Evolutionary conservation across 176 grass and related monocot species (phyloP).

Genomic region (Cocos nucifera): DNA sequence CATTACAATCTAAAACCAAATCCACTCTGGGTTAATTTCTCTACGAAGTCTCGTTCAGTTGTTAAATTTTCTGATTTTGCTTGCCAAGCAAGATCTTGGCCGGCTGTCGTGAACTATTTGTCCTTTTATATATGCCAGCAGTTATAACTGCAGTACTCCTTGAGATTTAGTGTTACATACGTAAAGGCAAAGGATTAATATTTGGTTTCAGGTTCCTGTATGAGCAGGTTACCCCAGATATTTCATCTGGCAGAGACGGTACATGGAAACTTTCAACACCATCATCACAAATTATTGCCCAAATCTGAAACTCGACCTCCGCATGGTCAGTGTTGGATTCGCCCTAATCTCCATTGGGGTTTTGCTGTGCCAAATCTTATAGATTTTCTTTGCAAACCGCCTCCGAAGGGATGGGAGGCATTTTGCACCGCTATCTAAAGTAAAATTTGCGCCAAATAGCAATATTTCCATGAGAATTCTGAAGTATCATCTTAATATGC

Average conservation of each 20-base stretch:
- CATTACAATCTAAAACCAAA: too few species aligned
- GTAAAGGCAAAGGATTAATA: too few species aligned
- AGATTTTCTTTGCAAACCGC: conserved; percentile 69
- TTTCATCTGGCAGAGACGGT: conserved; percentile 56
- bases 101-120: too few species aligned
- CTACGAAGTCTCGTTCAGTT: too few species aligned
- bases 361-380: conserved; percentile 46
- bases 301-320: conserved; percentile 34
- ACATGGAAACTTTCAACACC: conserved; percentile 58
- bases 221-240: conserved; percentile 34
- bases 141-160: too few species aligned
- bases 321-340: conserved; percentile 40
- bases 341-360: conserved; percentile 38
- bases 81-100: too few species aligned
- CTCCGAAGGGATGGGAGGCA: conserved; percentile 67
- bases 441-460: conserved; percentile 27
- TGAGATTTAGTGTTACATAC: too few species aligned
- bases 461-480: conserved; percentile 8
- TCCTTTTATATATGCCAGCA: too few species aligned
- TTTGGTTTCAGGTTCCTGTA: conserved; percentile 26
- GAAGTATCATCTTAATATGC: too few species aligned
- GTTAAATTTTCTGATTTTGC: too few species aligned
- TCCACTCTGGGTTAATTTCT: too few species aligned
- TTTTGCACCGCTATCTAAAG: conserved; percentile 36
- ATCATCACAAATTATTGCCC: conserved; percentile 57